Evolutionary conservation across 2,329 filamentous ascomycete genomes (phyloP).

Genomic region (Fusarium verticillioides): DNA sequence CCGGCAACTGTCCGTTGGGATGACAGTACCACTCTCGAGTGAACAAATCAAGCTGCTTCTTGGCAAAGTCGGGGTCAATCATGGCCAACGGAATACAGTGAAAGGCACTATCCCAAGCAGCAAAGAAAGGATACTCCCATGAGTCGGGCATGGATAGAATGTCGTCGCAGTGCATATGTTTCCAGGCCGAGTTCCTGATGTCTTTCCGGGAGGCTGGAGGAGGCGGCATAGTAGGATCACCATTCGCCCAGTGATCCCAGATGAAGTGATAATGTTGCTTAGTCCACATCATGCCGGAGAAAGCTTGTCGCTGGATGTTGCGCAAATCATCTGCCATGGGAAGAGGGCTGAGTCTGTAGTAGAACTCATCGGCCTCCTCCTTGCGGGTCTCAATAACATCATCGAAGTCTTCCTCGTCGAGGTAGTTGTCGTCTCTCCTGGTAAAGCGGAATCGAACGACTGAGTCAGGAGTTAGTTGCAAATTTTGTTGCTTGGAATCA

Average conservation of each 20-base stretch:
- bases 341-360: slow-evolving; percentile 89
- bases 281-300: slow-evolving; percentile 98
- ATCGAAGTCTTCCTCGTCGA: slow-evolving; percentile 94
- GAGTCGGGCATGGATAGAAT: slow-evolving; percentile 98
- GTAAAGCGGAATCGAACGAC: slow-evolving; percentile 94
- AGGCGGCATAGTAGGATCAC: slow-evolving; percentile 87
- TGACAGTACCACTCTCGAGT: slow-evolving; percentile 99
- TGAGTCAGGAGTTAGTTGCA: slow-evolving; percentile 37
- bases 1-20: slow-evolving; percentile 93
- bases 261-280: slow-evolving; percentile 98
- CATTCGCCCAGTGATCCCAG: slow-evolving; percentile 98
- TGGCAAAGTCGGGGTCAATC: slow-evolving; percentile 97
- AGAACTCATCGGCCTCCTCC: slow-evolving; percentile 96
- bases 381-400: slow-evolving; percentile 86
- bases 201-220: slow-evolving; percentile 83
- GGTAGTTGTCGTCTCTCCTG: slow-evolving; percentile 76
- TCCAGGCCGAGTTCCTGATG: slow-evolving; percentile 90
- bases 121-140: slow-evolving; percentile 98
- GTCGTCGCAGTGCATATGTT: slow-evolving; percentile 93
- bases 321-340: slow-evolving; percentile 94
- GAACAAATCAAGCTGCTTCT: slow-evolving; percentile 96
- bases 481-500: slow-evolving; percentile 50
- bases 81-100: slow-evolving; percentile 96
- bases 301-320: slow-evolving; percentile 94
- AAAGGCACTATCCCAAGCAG: slow-evolving; percentile 96